Base-by-base conservation (phyloP, 1,284 basidiomycete species). In the Pyrrhoderma noxium region DNA sequence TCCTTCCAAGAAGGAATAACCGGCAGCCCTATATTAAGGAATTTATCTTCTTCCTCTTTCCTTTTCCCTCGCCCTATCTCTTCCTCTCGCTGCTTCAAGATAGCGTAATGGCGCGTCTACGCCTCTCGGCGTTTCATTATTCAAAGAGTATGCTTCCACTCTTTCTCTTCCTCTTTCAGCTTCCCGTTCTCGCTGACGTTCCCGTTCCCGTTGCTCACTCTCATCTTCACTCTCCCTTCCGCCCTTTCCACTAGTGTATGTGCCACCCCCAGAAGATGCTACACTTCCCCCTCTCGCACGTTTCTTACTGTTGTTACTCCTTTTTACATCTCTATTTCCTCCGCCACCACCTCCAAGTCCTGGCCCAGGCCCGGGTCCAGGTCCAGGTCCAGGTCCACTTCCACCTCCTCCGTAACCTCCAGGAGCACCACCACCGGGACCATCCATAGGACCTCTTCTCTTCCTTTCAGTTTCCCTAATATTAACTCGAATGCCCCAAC, bases 391-490 rank as follows among this genome's bases (percentile, higher is more conserved):
- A 19, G 22, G 18, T 8, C 16, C n/a, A 19, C 18, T 23, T 23
- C 3, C 27, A 5, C 27, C 27, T 31, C 27, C 27, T 31, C 27
- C n/a, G 23, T 13, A 22, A 9, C 44, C 44, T 13, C 45, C 19
- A 11, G 21, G 13, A 4, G 34, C 45, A 9, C 45, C 45, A 8
- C 18, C 13, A 14, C 36, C 49, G 11, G 14, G 25, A 21, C 48
- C 48, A 18, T 16, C 27, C 18, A 38, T 40, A 14, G 49, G 42
- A 13, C 19, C 51, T 5, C 78, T 68, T 13, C 82, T 71, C 58
- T 75, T 80, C 13, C 84, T 72, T 60, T 85, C 82, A 0, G 76
- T 78, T 59, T 85, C 84, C 31, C 84, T 77, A 34, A 82, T 76
- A 59, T 86, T 86, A 3, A 86, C 70, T 14, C 80, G 76, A 2